Conservation (phyloP, 306 rosid genomes). For the Pterocarpus macrocarpus region DNA sequence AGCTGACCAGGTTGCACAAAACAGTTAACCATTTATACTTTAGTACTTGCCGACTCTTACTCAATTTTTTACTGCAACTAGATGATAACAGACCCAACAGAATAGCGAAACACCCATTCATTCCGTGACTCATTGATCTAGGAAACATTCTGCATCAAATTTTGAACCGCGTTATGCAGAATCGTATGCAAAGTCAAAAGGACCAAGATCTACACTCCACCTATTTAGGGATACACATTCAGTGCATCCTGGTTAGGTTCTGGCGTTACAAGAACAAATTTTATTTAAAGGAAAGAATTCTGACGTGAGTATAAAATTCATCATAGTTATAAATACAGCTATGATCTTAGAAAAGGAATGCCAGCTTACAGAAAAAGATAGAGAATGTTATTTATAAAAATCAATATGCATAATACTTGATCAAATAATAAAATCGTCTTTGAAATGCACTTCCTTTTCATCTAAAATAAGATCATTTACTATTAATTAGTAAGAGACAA, state of each 20-base stretch:
- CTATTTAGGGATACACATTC: conserved; percentile 28
- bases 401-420: not conserved
- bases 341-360: conserved; percentile 9
- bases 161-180: conserved; percentile 38
- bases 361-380: not conserved
- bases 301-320: not conserved
- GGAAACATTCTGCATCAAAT: conserved; percentile 4
- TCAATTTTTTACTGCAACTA: conserved; percentile 2
- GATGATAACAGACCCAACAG: not conserved
- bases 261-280: not conserved
- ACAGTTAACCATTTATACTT: not conserved
- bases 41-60: not conserved
- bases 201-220: conserved; percentile 9
- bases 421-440: not conserved
- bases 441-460: not conserved
- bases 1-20: not conserved
- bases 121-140: conserved; percentile 6
- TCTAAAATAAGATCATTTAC: too few species aligned
- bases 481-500: too few species aligned
- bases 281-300: not conserved
- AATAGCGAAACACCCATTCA: not conserved
- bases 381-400: not conserved
- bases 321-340: not conserved
- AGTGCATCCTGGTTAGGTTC: not conserved
- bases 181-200: conserved; percentile 31